Evolutionary conservation across 257 asterid genomes (phyloP).

Genomic region (Apocynum venetum): DNA sequence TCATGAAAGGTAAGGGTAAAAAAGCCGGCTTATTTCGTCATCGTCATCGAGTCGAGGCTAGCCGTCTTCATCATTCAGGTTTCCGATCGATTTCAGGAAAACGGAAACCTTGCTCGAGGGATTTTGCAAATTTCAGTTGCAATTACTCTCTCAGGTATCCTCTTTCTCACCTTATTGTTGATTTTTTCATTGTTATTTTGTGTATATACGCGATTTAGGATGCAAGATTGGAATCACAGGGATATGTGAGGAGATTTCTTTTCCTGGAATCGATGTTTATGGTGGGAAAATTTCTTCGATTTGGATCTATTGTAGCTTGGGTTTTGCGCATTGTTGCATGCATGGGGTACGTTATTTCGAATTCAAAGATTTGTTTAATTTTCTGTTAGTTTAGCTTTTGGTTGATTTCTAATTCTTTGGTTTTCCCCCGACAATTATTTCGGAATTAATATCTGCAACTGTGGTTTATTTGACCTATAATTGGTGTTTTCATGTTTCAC

Average conservation of each 20-base stretch:
- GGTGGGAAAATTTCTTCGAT: conserved; percentile 51
- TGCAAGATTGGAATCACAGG: conserved; percentile 29
- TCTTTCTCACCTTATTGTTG: background rate
- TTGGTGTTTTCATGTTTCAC: background rate
- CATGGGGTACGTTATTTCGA: conserved; percentile 66
- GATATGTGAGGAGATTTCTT: conserved; percentile 22
- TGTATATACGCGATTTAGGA: background rate
- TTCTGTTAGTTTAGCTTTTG: background rate
- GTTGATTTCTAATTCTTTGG: background rate
- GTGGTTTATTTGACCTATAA: background rate
- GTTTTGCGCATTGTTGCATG: conserved; percentile 45
- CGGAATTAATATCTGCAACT: background rate
- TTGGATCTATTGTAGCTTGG: conserved; percentile 62
- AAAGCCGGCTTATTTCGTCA: conserved; percentile 10
- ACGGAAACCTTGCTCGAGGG: conserved; percentile 20
- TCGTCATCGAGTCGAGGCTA: background rate
- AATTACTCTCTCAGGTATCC: conserved; percentile 28
- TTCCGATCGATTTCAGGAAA: conserved; percentile 21
- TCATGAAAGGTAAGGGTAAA: conserved; percentile 6
- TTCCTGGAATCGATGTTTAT: conserved; percentile 50
- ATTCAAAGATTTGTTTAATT: conserved; percentile 4
- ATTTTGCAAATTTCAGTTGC: conserved; percentile 4
- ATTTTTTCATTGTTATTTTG: background rate
- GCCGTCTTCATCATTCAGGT: background rate
- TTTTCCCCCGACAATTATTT: background rate